Evolutionary conservation across 2,329 filamentous ascomycete species (phyloP).

Genomic region (Leptosphaerulina australis): DNA sequence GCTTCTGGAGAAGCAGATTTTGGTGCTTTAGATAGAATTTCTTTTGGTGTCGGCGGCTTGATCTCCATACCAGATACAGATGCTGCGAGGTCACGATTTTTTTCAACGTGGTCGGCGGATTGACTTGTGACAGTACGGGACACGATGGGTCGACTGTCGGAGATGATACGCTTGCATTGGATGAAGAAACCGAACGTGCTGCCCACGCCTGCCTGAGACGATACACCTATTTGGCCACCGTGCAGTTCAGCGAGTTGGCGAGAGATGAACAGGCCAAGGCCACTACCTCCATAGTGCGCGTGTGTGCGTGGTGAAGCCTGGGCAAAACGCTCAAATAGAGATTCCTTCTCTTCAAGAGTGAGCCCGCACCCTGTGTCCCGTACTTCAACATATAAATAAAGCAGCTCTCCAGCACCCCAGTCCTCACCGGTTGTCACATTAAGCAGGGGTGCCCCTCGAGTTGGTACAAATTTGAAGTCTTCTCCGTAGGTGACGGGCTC

Average conservation of each 20-base stretch:
- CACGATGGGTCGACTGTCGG: slow-evolving; percentile 7
- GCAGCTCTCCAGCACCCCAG: slow-evolving; percentile 37
- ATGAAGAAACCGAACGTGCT: slow-evolving; percentile 47
- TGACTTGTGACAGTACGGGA: slow-evolving; percentile 8
- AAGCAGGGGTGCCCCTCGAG: slow-evolving; percentile 19
- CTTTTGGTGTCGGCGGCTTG: not conserved
- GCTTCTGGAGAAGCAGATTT: not conserved
- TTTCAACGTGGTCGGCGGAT: slow-evolving; percentile 14
- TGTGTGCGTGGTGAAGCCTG: slow-evolving; percentile 46
- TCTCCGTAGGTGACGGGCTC: slow-evolving; percentile 25
- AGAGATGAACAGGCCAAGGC: slow-evolving; percentile 47
- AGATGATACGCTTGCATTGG: slow-evolving; percentile 28
- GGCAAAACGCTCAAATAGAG: slow-evolving; percentile 42
- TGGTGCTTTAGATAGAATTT: slow-evolving; percentile 5
- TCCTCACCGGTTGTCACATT: slow-evolving; percentile 31
- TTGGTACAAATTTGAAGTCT: slow-evolving; percentile 38
- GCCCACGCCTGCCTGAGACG: slow-evolving; percentile 37
- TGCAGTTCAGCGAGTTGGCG: slow-evolving; percentile 45
- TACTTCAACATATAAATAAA: slow-evolving; percentile 41
- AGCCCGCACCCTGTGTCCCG: slow-evolving; percentile 44
- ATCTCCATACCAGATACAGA: slow-evolving; percentile 12
- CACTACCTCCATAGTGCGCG: slow-evolving; percentile 44
- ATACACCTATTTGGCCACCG: slow-evolving; percentile 45
- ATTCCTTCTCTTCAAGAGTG: slow-evolving; percentile 37
- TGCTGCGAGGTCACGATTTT: slow-evolving; percentile 11